Conservation (phyloP, 495 filamentous ascomycete genomes). For the Xylaria grammica region DNA sequence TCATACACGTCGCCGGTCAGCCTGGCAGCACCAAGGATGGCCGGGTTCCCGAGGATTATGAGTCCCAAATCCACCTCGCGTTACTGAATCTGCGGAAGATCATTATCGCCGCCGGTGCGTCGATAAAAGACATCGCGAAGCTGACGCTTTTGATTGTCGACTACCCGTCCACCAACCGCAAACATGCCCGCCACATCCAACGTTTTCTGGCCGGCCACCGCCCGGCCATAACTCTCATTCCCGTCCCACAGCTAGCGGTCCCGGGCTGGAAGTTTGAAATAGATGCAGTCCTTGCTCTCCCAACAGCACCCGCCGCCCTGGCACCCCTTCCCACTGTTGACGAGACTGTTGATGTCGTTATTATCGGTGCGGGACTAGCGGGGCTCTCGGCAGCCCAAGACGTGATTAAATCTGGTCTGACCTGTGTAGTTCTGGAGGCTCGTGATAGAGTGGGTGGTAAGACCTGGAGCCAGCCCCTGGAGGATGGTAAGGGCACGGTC, state of each 20-base stretch:
- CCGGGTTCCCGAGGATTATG: constrained; percentile 32
- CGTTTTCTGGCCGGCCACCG: neutral
- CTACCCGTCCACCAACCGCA: neutral
- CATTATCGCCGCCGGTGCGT: neutral
- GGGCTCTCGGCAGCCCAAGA: constrained; percentile 53
- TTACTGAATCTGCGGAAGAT: constrained; percentile 35
- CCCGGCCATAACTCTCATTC: neutral
- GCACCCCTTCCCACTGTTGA: neutral
- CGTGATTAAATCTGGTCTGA: constrained; percentile 44
- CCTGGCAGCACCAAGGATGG: constrained; percentile 31
- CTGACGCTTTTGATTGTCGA: neutral
- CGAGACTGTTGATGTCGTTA: constrained; percentile 41
- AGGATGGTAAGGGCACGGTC: constrained; percentile 31
- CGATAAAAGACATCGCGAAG: neutral
- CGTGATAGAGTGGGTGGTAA: constrained; percentile 58
- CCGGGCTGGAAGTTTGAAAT: neutral
- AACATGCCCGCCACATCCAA: neutral
- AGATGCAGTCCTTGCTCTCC: neutral
- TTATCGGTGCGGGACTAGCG: constrained; percentile 56
- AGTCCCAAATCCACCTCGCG: constrained; percentile 39
- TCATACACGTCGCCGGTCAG: constrained; percentile 35
- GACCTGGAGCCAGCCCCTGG: constrained; percentile 34
- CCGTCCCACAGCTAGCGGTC: neutral
- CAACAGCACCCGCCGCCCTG: neutral
- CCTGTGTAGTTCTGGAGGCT: constrained; percentile 53